phyloP scores from a whole-genome alignment of 768 basidiomycete species.

The Phylloporus rhodoxanthus region DNA sequence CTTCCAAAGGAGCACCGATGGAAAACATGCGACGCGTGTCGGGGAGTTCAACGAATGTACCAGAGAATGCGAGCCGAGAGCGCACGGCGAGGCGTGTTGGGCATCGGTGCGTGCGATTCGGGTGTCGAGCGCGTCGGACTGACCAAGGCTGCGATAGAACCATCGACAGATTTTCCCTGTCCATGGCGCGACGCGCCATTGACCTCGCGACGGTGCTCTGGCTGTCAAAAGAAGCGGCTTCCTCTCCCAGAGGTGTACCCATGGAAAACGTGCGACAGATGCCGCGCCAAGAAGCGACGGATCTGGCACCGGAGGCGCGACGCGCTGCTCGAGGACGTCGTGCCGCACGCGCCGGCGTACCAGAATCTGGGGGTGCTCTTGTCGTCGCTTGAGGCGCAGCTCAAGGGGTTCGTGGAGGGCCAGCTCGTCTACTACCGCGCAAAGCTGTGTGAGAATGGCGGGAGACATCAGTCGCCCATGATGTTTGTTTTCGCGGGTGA shows the following conservation, averaged over 20 bases:
- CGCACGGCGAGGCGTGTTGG: not conserved
- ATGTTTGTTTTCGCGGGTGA: constrained; percentile 23
- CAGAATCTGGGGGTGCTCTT: constrained; percentile 17
- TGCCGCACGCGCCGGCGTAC: constrained; percentile 14
- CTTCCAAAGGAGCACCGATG: constrained; percentile 32
- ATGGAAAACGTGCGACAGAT: constrained; percentile 37
- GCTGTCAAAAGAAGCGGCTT: constrained; percentile 33
- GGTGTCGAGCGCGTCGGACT: constrained; percentile 8
- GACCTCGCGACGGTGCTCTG: constrained; percentile 35
- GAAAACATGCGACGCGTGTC: constrained; percentile 42
- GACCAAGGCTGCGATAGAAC: not conserved
- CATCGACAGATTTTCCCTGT: not conserved
- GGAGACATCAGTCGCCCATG: constrained; percentile 1
- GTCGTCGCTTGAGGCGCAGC: constrained; percentile 11
- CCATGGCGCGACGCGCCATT: not conserved
- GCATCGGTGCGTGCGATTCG: constrained; percentile 5
- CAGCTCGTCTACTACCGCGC: constrained; percentile 18
- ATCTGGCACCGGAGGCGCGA: not conserved
- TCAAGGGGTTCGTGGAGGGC: constrained; percentile 22
- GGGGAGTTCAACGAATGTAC: constrained; percentile 32
- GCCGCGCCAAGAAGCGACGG: constrained; percentile 25
- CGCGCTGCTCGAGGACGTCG: not conserved
- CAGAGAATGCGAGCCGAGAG: constrained; percentile 30
- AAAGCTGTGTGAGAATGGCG: constrained; percentile 8
- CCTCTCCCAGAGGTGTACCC: constrained; percentile 35